phyloP scores from a whole-genome alignment of 2,329 filamentous ascomycete genomes.

The Colletotrichum noveboracense region DNA sequence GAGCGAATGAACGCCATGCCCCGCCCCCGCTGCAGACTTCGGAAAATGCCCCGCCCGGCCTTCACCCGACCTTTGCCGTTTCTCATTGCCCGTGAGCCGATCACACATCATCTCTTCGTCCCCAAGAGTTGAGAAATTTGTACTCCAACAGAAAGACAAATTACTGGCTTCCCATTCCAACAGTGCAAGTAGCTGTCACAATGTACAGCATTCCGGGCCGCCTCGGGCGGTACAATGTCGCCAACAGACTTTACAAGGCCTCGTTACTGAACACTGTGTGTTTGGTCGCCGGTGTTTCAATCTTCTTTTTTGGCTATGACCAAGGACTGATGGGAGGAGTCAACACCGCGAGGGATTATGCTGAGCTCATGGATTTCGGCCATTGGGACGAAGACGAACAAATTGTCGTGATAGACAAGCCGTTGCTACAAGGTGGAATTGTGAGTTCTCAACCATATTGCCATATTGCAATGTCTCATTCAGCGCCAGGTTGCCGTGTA shows the following conservation, averaged over 20 bases:
- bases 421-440: conserved; percentile 66
- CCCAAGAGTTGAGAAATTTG: neutral
- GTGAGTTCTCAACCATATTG: conserved; percentile 53
- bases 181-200: neutral
- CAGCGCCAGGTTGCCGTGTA: conserved; percentile 32
- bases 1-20: neutral
- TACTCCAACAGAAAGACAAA: neutral
- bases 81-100: neutral
- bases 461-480: conserved; percentile 33
- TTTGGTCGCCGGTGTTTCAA: conserved; percentile 66
- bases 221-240: conserved; percentile 35
- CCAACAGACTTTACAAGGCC: conserved; percentile 59
- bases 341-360: conserved; percentile 69
- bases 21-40: neutral
- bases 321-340: conserved; percentile 68
- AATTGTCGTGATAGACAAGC: conserved; percentile 54
- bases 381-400: conserved; percentile 55
- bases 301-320: conserved; percentile 71
- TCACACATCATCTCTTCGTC: neutral
- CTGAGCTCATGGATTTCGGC: conserved; percentile 69
- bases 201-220: neutral
- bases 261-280: conserved; percentile 66
- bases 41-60: neutral
- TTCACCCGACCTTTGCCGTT: neutral
- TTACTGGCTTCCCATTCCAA: neutral